Percentiles rank a stretch among this genome's conserved stretches.
phyloP scores from a whole-genome alignment of 2,329 filamentous ascomycete species.

The Fusarium sp. region DNA sequence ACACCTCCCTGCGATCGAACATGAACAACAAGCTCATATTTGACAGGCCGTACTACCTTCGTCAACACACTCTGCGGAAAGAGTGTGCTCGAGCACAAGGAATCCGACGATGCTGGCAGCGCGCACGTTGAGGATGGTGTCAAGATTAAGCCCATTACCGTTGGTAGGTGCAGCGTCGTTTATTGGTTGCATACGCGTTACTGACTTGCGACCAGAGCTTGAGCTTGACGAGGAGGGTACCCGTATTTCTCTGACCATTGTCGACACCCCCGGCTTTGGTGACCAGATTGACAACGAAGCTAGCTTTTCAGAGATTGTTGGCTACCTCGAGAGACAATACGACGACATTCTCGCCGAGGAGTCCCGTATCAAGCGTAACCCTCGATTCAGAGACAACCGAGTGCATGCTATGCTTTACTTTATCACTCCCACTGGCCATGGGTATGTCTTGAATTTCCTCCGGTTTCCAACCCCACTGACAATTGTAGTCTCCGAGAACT shows the following conservation, averaged over 20 bases:
- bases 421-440: slow-evolving; percentile 97
- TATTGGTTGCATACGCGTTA: slow-evolving; percentile 38
- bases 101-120: slow-evolving; percentile 87
- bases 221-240: slow-evolving; percentile 99
- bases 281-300: slow-evolving; percentile 99
- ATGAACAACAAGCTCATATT: slow-evolving; percentile 37
- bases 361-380: slow-evolving; percentile 99
- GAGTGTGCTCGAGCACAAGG: slow-evolving; percentile 89
- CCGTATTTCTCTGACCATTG: slow-evolving; percentile 96
- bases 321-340: slow-evolving; percentile 98
- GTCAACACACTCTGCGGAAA: slow-evolving; percentile 99
- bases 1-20: slow-evolving; percentile 25
- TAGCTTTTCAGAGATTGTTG: slow-evolving; percentile 97
- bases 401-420: slow-evolving; percentile 99
- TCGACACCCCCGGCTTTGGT: slow-evolving; percentile 97
- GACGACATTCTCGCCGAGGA: slow-evolving; percentile 99
- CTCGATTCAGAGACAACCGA: slow-evolving; percentile 98
- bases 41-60: slow-evolving; percentile 93
- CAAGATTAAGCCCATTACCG: slow-evolving; percentile 98
- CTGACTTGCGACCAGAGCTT: slow-evolving; percentile 70
- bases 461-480: background rate
- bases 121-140: slow-evolving; percentile 97
- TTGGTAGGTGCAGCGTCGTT: slow-evolving; percentile 70
- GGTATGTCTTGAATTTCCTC: slow-evolving; percentile 62
- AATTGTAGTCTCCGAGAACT: slow-evolving; percentile 88